Conservation (phyloP, 371 early-diverging fungal species). For the Blakeslea trispora region DNA sequence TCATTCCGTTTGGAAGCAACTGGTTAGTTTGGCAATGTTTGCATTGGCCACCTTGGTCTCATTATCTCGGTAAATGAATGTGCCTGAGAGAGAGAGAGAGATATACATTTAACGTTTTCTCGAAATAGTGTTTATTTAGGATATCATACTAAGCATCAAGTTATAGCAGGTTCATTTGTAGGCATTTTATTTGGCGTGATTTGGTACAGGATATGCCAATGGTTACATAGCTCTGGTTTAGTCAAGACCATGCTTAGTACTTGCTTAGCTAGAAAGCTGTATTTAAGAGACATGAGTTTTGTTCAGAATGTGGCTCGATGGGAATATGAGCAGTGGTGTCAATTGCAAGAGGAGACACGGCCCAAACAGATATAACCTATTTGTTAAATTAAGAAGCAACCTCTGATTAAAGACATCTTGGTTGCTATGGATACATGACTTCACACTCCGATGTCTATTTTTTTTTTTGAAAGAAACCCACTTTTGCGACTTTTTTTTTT, state of each 20-base stretch:
- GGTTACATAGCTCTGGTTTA: conserved; percentile 39
- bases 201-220: conserved; percentile 59
- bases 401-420: too few species aligned
- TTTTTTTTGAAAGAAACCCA: too few species aligned
- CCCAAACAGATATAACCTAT: too few species aligned
- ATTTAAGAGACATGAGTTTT: conserved; percentile 61
- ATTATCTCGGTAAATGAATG: conserved; percentile 67
- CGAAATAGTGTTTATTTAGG: conserved; percentile 76
- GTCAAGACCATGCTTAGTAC: conserved; percentile 47
- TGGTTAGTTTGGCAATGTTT: conserved; percentile 37
- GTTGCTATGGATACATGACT: too few species aligned
- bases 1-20: conserved; percentile 41
- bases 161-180: conserved; percentile 65
- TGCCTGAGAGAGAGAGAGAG: background rate
- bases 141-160: conserved; percentile 83
- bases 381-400: too few species aligned
- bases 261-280: conserved; percentile 44
- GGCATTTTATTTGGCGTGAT: conserved; percentile 62
- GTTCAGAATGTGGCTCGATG: conserved; percentile 56
- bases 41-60: conserved; percentile 49
- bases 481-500: too few species aligned
- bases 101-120: background rate
- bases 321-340: conserved; percentile 62
- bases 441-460: too few species aligned
- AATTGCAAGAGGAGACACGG: too few species aligned